Conservation (phyloP, 2,329 filamentous ascomycete species). For the Clarireedia monteithiana region DNA sequence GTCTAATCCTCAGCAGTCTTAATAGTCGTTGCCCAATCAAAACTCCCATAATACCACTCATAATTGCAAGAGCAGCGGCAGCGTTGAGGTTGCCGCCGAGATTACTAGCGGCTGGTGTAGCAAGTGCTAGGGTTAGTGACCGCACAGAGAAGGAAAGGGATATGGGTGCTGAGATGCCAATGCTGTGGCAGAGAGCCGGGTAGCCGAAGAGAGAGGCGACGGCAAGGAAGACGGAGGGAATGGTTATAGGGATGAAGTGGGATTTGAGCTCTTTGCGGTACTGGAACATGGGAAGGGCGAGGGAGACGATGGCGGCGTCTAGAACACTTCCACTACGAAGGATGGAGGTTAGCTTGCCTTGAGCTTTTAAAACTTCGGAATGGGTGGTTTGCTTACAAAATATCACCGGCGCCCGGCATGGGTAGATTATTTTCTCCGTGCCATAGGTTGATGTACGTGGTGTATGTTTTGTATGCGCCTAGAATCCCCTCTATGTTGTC, state of each 20-base stretch:
- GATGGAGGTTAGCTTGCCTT: background rate
- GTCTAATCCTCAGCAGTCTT: slow-evolving; percentile 42
- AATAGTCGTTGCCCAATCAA: slow-evolving; percentile 45
- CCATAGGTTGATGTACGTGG: slow-evolving; percentile 47
- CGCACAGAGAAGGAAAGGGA: slow-evolving; percentile 48
- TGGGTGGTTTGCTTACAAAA: slow-evolving; percentile 33
- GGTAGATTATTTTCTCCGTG: slow-evolving; percentile 26
- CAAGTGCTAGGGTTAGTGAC: slow-evolving; percentile 53
- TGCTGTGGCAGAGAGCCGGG: slow-evolving; percentile 43
- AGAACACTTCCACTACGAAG: slow-evolving; percentile 35
- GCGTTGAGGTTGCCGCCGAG: slow-evolving; percentile 36
- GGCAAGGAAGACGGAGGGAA: slow-evolving; percentile 45
- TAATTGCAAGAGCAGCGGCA: slow-evolving; percentile 48
- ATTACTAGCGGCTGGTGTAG: slow-evolving; percentile 47
- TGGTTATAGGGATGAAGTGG: slow-evolving; percentile 46
- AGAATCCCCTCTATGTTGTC: slow-evolving; percentile 36
- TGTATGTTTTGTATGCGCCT: slow-evolving; percentile 41
- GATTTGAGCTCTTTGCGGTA: slow-evolving; percentile 46
- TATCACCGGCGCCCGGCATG: slow-evolving; percentile 47
- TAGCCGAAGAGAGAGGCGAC: slow-evolving; percentile 49
- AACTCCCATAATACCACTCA: slow-evolving; percentile 51
- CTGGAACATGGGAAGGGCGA: slow-evolving; percentile 54
- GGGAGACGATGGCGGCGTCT: slow-evolving; percentile 50
- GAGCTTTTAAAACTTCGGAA: background rate
- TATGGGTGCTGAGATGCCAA: slow-evolving; percentile 45